Evolutionary conservation across 2,329 filamentous ascomycete genomes (phyloP).

Genomic region (Pyrenophora tritici-repentis): DNA sequence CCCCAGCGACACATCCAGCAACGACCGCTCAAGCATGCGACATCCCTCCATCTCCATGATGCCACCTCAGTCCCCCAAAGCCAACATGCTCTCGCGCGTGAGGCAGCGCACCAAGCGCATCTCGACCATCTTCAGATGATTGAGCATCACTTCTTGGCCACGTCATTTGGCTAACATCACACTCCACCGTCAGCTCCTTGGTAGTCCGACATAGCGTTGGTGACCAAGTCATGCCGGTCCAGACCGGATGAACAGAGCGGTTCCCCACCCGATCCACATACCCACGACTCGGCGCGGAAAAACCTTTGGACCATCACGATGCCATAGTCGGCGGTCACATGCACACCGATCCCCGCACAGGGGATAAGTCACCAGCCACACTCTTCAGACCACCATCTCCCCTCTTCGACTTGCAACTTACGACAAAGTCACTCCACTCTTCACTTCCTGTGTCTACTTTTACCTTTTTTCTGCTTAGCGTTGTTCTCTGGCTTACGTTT

Average conservation of each 20-base stretch:
- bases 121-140: slow-evolving; percentile 46
- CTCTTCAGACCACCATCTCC: background rate
- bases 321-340: slow-evolving; percentile 8
- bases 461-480: background rate
- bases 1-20: slow-evolving; percentile 45
- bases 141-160: slow-evolving; percentile 9
- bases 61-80: slow-evolving; percentile 33
- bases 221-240: slow-evolving; percentile 21
- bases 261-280: slow-evolving; percentile 17
- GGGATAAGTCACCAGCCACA: slow-evolving; percentile 8
- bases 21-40: slow-evolving; percentile 35
- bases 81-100: slow-evolving; percentile 43
- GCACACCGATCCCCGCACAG: slow-evolving; percentile 2
- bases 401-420: background rate
- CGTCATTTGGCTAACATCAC: slow-evolving; percentile 23
- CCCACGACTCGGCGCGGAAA: slow-evolving; percentile 18
- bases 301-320: slow-evolving; percentile 3
- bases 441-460: slow-evolving; percentile 30
- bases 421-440: slow-evolving; percentile 15
- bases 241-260: slow-evolving; percentile 22
- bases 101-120: slow-evolving; percentile 45
- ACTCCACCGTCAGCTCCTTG: slow-evolving; percentile 21
- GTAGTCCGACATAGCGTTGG: slow-evolving; percentile 17
- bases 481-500: background rate
- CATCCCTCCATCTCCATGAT: slow-evolving; percentile 40